phyloP scores from a whole-genome alignment of 108 stramenopile species.

The Bacterosira constricta region DNA sequence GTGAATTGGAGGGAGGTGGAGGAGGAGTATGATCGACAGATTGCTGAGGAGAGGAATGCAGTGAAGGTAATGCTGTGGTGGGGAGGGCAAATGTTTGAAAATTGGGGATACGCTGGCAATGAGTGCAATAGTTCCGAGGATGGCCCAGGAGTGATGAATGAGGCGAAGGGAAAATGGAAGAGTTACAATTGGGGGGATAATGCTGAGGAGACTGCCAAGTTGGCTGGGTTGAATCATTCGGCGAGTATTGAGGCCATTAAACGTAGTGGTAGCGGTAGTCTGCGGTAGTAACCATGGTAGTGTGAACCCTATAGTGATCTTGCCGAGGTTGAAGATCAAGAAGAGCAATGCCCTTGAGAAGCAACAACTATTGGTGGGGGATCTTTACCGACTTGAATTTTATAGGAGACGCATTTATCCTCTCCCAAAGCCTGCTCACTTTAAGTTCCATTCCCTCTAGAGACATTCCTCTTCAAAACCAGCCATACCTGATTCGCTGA shows the following conservation, averaged over 20 bases:
- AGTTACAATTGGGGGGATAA: conserved; percentile 60
- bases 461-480: too few species aligned
- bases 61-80: neutral
- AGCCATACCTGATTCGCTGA: too few species aligned
- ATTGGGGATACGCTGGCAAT: conserved; percentile 77
- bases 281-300: conserved; percentile 43
- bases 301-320: conserved; percentile 4
- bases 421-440: too few species aligned
- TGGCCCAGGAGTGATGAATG: conserved; percentile 69
- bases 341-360: neutral
- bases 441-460: too few species aligned
- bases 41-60: conserved; percentile 10
- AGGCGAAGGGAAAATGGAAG: conserved; percentile 72
- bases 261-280: too few species aligned
- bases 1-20: conserved; percentile 66
- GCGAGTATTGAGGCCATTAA: conserved; percentile 4
- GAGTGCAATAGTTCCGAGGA: conserved; percentile 46
- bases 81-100: conserved; percentile 73
- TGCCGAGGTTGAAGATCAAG: neutral
- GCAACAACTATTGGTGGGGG: neutral
- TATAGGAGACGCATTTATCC: too few species aligned
- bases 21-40: conserved; percentile 73
- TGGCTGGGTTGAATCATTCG: conserved; percentile 19
- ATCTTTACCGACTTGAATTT: too few species aligned
- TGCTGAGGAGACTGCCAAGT: conserved; percentile 50